These are phyloP conservation scores for Zasmidium citrigriseum DNA, from an alignment of 2,329 filamentous ascomycete species.

Conservation along the genomic window DNA sequence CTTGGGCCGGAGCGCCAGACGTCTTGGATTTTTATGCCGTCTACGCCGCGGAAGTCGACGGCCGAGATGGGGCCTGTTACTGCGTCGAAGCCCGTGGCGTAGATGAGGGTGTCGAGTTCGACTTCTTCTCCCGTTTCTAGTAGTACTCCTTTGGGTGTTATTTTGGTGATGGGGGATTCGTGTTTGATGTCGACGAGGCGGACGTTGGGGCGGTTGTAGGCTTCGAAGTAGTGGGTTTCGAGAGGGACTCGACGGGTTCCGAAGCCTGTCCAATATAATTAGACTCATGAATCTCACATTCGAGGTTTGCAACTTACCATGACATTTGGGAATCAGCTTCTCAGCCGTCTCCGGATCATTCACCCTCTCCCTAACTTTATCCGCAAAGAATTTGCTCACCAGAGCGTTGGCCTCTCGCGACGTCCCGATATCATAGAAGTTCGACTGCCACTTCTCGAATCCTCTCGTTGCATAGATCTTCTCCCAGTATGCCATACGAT, in stretches of 20 bases:
- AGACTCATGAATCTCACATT: slow-evolving; percentile 34
- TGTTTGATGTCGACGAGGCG: slow-evolving; percentile 49
- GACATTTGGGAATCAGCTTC: slow-evolving; percentile 55
- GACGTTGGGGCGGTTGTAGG: slow-evolving; percentile 49
- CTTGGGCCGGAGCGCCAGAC: slow-evolving; percentile 39
- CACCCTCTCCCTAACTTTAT: slow-evolving; percentile 46
- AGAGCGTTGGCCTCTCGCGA: slow-evolving; percentile 41
- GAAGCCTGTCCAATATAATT: not conserved
- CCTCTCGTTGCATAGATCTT: slow-evolving; percentile 40
- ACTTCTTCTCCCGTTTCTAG: slow-evolving; percentile 38
- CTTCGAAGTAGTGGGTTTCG: slow-evolving; percentile 54
- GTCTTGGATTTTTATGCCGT: slow-evolving; percentile 32
- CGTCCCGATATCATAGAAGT: slow-evolving; percentile 41
- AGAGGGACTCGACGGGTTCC: slow-evolving; percentile 35
- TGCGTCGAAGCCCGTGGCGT: slow-evolving; percentile 45
- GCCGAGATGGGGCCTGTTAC: slow-evolving; percentile 28
- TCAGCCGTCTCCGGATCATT: slow-evolving; percentile 47
- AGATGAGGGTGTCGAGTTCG: slow-evolving; percentile 40
- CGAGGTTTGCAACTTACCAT: slow-evolving; percentile 52
- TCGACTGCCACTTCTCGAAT: slow-evolving; percentile 43
- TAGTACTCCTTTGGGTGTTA: slow-evolving; percentile 44
- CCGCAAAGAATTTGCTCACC: slow-evolving; percentile 48
- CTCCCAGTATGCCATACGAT: slow-evolving; percentile 46
- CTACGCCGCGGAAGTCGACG: slow-evolving; percentile 31
- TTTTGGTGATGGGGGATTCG: slow-evolving; percentile 43